Conservation (phyloP, 2,329 filamentous ascomycete species). For the Calonectria hongkongensis region DNA sequence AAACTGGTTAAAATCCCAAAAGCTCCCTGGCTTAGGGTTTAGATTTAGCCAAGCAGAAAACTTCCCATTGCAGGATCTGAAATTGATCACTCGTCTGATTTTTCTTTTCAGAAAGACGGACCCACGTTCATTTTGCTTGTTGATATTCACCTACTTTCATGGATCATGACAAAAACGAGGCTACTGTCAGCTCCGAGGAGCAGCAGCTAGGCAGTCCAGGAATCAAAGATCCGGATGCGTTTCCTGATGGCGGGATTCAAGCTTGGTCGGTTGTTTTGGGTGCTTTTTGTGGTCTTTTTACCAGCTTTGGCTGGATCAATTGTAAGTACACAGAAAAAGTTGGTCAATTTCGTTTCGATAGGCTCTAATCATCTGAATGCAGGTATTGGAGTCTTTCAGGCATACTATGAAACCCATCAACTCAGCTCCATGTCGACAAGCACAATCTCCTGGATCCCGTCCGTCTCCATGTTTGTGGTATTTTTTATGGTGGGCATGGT, state of each 20-base stretch:
- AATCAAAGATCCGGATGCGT: neutral
- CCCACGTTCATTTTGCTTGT: no score
- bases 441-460: conserved; percentile 30
- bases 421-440: conserved; percentile 17
- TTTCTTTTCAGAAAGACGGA: no score
- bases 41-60: neutral
- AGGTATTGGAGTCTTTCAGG: conserved; percentile 29
- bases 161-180: neutral
- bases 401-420: conserved; percentile 28
- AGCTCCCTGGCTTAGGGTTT: neutral
- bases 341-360: neutral
- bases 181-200: neutral
- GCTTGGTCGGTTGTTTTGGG: conserved; percentile 30
- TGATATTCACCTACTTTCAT: neutral
- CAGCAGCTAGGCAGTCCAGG: neutral
- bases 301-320: conserved; percentile 27
- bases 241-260: conserved; percentile 26
- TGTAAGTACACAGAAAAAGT: neutral
- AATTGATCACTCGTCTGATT: no score
- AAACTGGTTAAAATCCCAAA: neutral
- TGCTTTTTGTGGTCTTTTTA: conserved; percentile 19
- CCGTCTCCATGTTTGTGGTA: conserved; percentile 26
- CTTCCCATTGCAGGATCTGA: no score
- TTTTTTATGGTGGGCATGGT: conserved; percentile 16
- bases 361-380: neutral